Percentiles rank a stretch among this genome's conserved stretches.
Conservation (phyloP, 108 stramenopile genomes). For the Cyclostephanos invisitatus region DNA sequence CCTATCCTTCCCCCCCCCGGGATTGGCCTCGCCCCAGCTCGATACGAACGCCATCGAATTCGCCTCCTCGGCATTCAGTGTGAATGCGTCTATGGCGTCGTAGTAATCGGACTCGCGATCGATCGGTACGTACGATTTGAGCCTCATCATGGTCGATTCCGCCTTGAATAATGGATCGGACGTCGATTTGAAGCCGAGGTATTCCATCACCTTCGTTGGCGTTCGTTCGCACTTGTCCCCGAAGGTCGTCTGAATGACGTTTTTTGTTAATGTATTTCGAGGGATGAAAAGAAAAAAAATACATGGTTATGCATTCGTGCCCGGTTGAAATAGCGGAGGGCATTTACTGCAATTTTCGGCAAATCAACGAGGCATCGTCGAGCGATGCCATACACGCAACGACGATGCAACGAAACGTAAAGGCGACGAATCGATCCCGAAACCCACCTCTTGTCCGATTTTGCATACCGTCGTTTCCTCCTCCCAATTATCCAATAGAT, state of each 20-base stretch:
- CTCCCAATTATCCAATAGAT: constrained; percentile 84
- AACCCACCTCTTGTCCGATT: constrained; percentile 46
- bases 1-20: constrained; percentile 83
- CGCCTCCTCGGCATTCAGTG: constrained; percentile 66
- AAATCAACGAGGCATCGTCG: too few relatives aligned
- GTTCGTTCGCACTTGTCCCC: constrained; percentile 73
- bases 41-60: constrained; percentile 78
- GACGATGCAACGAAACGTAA: neutral
- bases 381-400: neutral
- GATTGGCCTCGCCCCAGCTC: constrained; percentile 89
- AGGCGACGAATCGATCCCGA: neutral
- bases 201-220: constrained; percentile 80
- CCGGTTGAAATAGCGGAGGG: neutral
- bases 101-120: constrained; percentile 56
- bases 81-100: constrained; percentile 68
- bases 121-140: constrained; percentile 54
- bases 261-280: neutral
- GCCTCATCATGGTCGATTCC: constrained; percentile 68
- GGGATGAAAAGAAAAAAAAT: neutral
- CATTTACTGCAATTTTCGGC: neutral
- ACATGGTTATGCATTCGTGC: too few relatives aligned
- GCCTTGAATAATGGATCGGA: constrained; percentile 80
- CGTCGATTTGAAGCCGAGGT: constrained; percentile 73
- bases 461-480: constrained; percentile 80
- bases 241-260: constrained; percentile 31